Percentiles rank a stretch among this genome's conserved stretches.
These are phyloP conservation scores for Pseudocercospora macadamiae DNA, from an alignment of 2,329 filamentous ascomycete genomes.

Conservation along the genomic window DNA sequence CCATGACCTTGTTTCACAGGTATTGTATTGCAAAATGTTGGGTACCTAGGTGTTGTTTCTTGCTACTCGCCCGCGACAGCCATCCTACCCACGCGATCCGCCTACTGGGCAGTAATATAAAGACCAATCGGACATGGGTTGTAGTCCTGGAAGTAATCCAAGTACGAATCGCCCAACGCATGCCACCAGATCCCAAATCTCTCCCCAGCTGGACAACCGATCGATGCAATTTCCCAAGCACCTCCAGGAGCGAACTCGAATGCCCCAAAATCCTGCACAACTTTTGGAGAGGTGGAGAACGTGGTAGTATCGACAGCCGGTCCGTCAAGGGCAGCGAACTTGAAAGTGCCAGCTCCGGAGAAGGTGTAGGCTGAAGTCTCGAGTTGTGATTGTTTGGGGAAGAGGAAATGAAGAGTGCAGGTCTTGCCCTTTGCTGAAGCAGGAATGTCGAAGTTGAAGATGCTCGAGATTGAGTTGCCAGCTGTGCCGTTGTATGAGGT, in stretches of 20 bases:
- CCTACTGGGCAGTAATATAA: constrained; percentile 5
- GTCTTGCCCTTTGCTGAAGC: constrained; percentile 56
- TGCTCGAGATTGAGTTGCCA: constrained; percentile 56
- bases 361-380: constrained; percentile 62
- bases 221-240: constrained; percentile 21
- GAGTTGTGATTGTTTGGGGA: constrained; percentile 61
- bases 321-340: constrained; percentile 45
- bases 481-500: constrained; percentile 62
- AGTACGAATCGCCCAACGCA: constrained; percentile 15
- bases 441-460: constrained; percentile 73
- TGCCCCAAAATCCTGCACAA: constrained; percentile 15
- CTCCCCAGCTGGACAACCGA: constrained; percentile 24
- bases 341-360: constrained; percentile 23
- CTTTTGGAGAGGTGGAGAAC: constrained; percentile 46
- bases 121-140: constrained; percentile 13
- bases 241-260: constrained; percentile 22
- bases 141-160: constrained; percentile 25
- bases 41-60: constrained; percentile 1
- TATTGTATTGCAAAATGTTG: too few relatives aligned
- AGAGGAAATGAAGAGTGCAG: constrained; percentile 67
- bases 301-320: constrained; percentile 55
- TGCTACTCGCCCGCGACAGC: not conserved
- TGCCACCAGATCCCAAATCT: constrained; percentile 21
- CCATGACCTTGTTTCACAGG: too few relatives aligned
- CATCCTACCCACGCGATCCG: not conserved